phyloP scores from a whole-genome alignment of 371 early-diverging fungal species.

The Chytridium lagenaria region DNA sequence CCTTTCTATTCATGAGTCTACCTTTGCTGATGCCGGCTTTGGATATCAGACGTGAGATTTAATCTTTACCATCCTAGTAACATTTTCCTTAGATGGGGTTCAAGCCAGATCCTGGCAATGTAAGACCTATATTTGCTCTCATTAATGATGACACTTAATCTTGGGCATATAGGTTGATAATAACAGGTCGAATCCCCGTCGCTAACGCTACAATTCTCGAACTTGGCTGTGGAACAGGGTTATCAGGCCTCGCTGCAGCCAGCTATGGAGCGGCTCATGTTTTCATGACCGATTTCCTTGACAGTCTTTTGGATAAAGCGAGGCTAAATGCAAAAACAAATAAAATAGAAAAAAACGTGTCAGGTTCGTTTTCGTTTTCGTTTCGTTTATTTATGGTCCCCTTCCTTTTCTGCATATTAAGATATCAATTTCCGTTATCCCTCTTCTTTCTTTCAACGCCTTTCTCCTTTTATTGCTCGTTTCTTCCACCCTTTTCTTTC shows the following conservation, averaged over 20 bases:
- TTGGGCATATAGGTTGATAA: not conserved
- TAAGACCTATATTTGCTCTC: not conserved
- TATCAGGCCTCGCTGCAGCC: not conserved
- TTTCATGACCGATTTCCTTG: slow-evolving; percentile 1
- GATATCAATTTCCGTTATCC: no score
- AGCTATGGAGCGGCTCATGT: slow-evolving; percentile 5
- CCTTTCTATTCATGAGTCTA: not conserved
- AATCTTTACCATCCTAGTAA: not conserved
- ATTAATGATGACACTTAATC: not conserved
- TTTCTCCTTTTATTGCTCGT: no score
- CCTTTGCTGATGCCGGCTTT: slow-evolving; percentile 1
- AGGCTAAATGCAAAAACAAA: not conserved
- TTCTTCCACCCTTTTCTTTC: no score
- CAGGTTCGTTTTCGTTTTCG: no score
- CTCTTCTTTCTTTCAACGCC: no score
- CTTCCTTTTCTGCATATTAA: no score
- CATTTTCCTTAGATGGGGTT: not conserved
- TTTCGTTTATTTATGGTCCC: no score
- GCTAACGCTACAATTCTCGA: not conserved
- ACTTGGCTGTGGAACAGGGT: slow-evolving; percentile 13
- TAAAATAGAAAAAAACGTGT: not conserved
- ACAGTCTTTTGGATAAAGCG: not conserved
- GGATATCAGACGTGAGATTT: slow-evolving; percentile 11
- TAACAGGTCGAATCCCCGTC: not conserved
- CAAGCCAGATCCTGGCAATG: not conserved